Conservation (phyloP, 805 yeast species). For the Yamadazyma sp. region DNA sequence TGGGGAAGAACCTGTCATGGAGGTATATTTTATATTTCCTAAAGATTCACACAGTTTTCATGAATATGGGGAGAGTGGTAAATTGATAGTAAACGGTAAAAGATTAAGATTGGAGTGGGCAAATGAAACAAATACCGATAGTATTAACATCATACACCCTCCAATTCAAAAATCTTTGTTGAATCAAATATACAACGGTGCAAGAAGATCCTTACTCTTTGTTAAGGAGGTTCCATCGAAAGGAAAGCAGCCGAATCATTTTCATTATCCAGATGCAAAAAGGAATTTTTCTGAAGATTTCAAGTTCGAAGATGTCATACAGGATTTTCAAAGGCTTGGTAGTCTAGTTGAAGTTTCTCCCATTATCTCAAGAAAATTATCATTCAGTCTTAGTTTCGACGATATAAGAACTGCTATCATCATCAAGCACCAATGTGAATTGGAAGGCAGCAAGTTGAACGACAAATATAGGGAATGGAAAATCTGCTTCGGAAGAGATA, state of each 20-base stretch:
- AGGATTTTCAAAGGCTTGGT: slow-evolving; percentile 58
- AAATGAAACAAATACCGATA: slow-evolving; percentile 19
- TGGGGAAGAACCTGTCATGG: slow-evolving; percentile 23
- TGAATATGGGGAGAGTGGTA: slow-evolving; percentile 46
- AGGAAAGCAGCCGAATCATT: neutral
- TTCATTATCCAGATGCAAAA: slow-evolving; percentile 41
- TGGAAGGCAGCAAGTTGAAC: slow-evolving; percentile 30
- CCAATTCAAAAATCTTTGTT: slow-evolving; percentile 20
- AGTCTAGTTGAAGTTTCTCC: slow-evolving; percentile 60
- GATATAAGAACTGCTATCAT: slow-evolving; percentile 58
- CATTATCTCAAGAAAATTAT: slow-evolving; percentile 60
- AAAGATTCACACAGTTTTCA: slow-evolving; percentile 55
- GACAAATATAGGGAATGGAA: slow-evolving; percentile 58
- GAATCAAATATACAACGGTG: slow-evolving; percentile 42
- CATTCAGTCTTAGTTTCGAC: slow-evolving; percentile 58
- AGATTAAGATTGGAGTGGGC: slow-evolving; percentile 50
- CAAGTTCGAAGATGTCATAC: slow-evolving; percentile 39
- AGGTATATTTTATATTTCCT: slow-evolving; percentile 50
- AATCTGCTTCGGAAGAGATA: slow-evolving; percentile 65
- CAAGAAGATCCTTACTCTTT: slow-evolving; percentile 54
- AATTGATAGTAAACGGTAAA: slow-evolving; percentile 58
- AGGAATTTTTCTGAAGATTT: slow-evolving; percentile 42
- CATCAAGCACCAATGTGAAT: slow-evolving; percentile 48
- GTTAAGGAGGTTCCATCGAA: slow-evolving; percentile 24
- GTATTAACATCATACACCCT: slow-evolving; percentile 17